phyloP scores from a whole-genome alignment of 371 early-diverging fungal genomes.

The Lichtheimia ornata region DNA sequence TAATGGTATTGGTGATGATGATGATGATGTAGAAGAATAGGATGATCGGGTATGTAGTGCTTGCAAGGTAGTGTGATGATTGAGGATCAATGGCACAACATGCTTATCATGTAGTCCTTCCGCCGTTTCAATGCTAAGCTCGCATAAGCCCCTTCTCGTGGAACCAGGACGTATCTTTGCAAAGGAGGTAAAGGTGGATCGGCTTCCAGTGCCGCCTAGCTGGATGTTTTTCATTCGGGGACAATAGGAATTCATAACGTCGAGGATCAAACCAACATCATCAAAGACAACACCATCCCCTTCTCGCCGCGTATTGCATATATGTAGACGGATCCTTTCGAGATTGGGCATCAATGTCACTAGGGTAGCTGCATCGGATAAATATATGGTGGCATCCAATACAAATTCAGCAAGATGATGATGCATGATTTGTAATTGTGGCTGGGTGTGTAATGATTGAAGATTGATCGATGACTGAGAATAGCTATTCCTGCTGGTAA shows the following conservation, averaged over 20 bases:
- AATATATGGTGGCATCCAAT: slow-evolving; percentile 1
- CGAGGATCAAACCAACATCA: not conserved
- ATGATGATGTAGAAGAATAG: not conserved
- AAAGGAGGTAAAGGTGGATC: not conserved
- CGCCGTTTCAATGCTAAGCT: slow-evolving; percentile 6
- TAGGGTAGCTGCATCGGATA: not conserved
- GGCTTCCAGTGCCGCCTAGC: not conserved
- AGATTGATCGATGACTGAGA: not conserved
- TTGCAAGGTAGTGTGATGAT: slow-evolving; percentile 2
- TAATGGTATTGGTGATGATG: too few species aligned
- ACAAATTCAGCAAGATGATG: not conserved
- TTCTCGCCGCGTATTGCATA: too few species aligned
- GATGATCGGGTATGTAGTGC: slow-evolving; percentile 1
- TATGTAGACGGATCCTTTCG: not conserved
- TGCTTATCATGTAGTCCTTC: not conserved
- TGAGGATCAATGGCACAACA: not conserved
- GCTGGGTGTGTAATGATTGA: not conserved
- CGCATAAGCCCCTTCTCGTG: not conserved
- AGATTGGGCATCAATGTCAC: slow-evolving; percentile 3
- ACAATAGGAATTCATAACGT: not conserved
- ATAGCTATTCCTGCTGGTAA: not conserved
- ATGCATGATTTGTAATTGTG: not conserved
- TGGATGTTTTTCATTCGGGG: not conserved
- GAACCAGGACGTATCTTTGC: not conserved
- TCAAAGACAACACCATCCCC: not conserved